Base-by-base conservation (phyloP, 139 green algal genomes). In the Micractinium conductrix region DNA sequence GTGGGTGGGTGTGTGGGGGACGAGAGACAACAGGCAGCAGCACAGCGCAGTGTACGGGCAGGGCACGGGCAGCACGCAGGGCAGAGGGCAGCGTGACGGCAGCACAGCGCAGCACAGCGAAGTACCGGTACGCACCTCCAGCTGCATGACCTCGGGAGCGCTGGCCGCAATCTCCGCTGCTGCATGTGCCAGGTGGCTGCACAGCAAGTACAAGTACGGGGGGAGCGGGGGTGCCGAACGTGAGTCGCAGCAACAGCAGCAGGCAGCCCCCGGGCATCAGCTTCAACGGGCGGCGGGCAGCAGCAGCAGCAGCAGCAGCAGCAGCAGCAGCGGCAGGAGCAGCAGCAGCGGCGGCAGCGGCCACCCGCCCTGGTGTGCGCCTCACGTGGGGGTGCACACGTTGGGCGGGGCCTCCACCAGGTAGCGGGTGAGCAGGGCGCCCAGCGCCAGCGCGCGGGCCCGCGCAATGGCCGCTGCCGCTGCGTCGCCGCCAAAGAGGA, bases 381-480 rank as follows among this genome's bases (percentile, higher is more conserved):
- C 71, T 78, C 33, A 80, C 37, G 85, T 91, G 44, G 97, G 97
- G 1, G 94, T 99, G 91, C 95, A 97, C 28, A 99, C 89, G 87
- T 99, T 99, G 74, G 97, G 93, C 0, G 97, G 97, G 44, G 95
- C 91, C 88, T 98, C 96, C 33, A 99, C 96, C 26, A 99, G 92
- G 90, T 98, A 97, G 74, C 95, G 79, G 10, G 84, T 86, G 28
- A 91, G 83, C 37, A 92, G 65, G 42, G 86, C 91, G 65, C 94
- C 94, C 26, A 67, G 83, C 16, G 91, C 94, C 16, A 95, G 37
- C 16, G 86, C 88, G 9, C 76, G 40, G 0, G 83, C 93, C 16
- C 58, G 79, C 74, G 83, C 30, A 4, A 94, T 63, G 4, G 84
- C 84, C 0, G 80, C 79, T 28, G 30, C 86, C 5, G 68, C 88